Evolutionary conservation across 495 filamentous ascomycete genomes (phyloP).

Genomic region (Lasiosphaeria ovina): DNA sequence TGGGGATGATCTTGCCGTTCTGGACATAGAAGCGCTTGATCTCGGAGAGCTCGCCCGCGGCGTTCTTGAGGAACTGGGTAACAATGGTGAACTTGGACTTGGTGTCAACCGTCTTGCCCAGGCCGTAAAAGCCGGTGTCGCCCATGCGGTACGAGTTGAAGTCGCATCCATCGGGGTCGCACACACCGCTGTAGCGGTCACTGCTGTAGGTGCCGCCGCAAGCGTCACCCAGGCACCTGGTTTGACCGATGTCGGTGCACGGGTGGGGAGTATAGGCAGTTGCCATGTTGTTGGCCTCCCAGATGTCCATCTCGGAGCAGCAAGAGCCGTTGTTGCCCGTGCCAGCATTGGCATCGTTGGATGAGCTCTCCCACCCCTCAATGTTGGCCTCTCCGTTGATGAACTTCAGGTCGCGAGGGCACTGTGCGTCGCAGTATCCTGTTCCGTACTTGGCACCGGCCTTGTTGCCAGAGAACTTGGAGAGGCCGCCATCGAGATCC

Average conservation of each 20-base stretch:
- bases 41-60: constrained; percentile 54
- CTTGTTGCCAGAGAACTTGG: constrained; percentile 53
- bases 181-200: constrained; percentile 56
- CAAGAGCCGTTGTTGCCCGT: constrained; percentile 61
- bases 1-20: constrained; percentile 60
- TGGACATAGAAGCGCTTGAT: constrained; percentile 74
- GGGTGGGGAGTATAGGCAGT: constrained; percentile 66
- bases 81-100: constrained; percentile 68
- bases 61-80: constrained; percentile 62
- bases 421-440: constrained; percentile 61
- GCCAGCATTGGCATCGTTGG: constrained; percentile 60
- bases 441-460: constrained; percentile 58
- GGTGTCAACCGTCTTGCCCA: constrained; percentile 61
- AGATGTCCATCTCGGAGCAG: constrained; percentile 74
- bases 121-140: constrained; percentile 61
- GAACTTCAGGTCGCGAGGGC: constrained; percentile 54
- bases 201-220: constrained; percentile 53
- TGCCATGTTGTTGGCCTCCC: constrained; percentile 68
- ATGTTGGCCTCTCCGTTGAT: constrained; percentile 56
- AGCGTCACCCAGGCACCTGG: constrained; percentile 50
- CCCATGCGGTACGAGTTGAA: constrained; percentile 75
- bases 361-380: constrained; percentile 59
- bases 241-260: constrained; percentile 56
- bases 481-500: constrained; percentile 53
- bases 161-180: constrained; percentile 72